Evolutionary conservation across 2,329 filamentous ascomycete genomes (phyloP).

Genomic region (Pseudocercospora fuligena): DNA sequence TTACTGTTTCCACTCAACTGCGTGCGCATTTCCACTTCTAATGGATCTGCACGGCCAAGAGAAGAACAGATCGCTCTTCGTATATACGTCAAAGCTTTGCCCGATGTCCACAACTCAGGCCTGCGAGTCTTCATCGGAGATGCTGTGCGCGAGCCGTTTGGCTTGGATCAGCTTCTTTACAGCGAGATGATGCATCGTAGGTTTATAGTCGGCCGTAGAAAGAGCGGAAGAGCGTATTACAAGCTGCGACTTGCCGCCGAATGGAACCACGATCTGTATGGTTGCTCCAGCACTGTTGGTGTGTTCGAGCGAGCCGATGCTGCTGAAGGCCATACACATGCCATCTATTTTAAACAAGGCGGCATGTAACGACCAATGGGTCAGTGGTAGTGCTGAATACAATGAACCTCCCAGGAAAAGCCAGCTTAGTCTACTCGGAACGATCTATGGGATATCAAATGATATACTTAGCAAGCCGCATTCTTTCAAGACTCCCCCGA

Average conservation of each 20-base stretch:
- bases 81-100: neutral
- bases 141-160: neutral
- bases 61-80: neutral
- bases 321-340: neutral
- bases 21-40: neutral
- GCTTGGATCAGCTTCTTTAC: neutral
- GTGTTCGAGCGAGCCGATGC: conserved; percentile 7
- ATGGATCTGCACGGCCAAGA: neutral
- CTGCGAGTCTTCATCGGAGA: neutral
- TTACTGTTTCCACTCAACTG: neutral
- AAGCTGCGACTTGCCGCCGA: neutral
- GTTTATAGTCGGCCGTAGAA: conserved; percentile 1
- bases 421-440: neutral
- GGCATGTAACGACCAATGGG: neutral
- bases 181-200: neutral
- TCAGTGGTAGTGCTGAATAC: neutral
- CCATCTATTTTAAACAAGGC: conserved; percentile 11
- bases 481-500: neutral
- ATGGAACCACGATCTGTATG: neutral
- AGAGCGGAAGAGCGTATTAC: neutral
- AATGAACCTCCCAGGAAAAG: neutral
- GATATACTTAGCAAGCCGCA: neutral
- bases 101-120: neutral
- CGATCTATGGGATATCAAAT: neutral
- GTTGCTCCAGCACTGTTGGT: conserved; percentile 11